Percentiles rank a stretch among this genome's conserved stretches.
Conservation (phyloP, 257 asterid genomes). For the Przewalskia tangutica region DNA sequence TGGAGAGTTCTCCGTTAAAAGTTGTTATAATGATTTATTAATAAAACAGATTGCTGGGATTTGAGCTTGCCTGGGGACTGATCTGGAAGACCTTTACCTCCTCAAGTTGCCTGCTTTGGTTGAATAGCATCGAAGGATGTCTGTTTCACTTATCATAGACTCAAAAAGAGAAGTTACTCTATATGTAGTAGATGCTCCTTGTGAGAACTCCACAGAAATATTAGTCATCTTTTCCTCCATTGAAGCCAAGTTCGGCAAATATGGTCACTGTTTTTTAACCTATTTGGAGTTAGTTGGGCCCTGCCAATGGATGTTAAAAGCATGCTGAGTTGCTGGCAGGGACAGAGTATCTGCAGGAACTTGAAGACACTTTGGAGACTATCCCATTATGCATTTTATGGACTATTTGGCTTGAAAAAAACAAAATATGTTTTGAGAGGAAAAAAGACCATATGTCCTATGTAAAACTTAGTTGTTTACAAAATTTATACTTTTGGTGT, state of each 20-base stretch:
- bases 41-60: neutral
- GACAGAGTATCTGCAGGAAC: no score
- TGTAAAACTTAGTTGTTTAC: neutral
- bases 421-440: neutral
- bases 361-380: neutral
- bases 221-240: neutral
- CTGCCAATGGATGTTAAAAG: neutral
- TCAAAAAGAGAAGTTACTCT: neutral
- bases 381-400: neutral
- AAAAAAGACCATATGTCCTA: neutral
- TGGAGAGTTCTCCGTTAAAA: neutral
- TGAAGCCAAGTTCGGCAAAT: neutral
- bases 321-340: no score
- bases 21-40: no score
- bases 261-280: neutral
- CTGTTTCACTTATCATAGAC: neutral
- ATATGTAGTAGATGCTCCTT: neutral
- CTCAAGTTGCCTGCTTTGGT: neutral
- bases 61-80: neutral
- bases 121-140: neutral
- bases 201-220: neutral
- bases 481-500: neutral
- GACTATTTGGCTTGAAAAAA: neutral
- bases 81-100: neutral
- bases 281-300: neutral